phyloP scores from a whole-genome alignment of 1,284 basidiomycete species.

The Crucibulum cyathiforme region DNA sequence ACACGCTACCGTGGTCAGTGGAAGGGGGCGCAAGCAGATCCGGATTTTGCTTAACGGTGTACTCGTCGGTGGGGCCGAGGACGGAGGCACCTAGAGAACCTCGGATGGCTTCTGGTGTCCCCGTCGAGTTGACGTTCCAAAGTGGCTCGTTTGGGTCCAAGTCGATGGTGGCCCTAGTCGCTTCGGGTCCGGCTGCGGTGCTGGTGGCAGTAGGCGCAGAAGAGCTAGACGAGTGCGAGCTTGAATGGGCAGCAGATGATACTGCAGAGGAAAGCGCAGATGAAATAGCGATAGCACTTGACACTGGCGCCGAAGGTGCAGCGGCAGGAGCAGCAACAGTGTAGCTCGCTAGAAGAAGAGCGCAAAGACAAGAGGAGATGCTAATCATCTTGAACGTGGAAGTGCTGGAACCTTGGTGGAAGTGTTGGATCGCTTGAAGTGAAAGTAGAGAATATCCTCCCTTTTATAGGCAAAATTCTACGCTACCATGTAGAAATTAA shows the following conservation, averaged over 20 bases:
- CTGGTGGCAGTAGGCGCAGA: neutral
- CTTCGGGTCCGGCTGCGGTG: constrained; percentile 10
- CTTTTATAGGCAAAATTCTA: no score
- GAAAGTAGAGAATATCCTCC: no score
- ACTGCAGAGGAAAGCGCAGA: neutral
- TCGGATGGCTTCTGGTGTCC: constrained; percentile 25
- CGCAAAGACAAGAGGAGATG: constrained; percentile 33
- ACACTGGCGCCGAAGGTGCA: constrained; percentile 12
- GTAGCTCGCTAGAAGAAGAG: constrained; percentile 34
- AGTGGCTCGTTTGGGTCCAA: constrained; percentile 57
- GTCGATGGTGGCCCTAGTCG: constrained; percentile 55
- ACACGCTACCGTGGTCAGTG: constrained; percentile 50
- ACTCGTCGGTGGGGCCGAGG: constrained; percentile 55
- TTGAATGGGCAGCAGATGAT: neutral
- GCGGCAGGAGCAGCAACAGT: constrained; percentile 27
- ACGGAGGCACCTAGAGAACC: constrained; percentile 36
- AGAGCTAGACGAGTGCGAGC: neutral
- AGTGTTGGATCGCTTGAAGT: neutral
- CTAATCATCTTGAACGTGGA: constrained; percentile 19
- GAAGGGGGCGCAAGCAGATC: constrained; percentile 58
- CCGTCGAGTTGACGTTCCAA: constrained; percentile 40
- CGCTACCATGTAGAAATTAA: no score
- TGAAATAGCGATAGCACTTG: neutral
- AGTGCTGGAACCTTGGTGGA: no score
- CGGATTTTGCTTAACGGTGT: constrained; percentile 53